Base-by-base conservation (phyloP, 345 rosid species). In the Euphorbia lathyris region DNA sequence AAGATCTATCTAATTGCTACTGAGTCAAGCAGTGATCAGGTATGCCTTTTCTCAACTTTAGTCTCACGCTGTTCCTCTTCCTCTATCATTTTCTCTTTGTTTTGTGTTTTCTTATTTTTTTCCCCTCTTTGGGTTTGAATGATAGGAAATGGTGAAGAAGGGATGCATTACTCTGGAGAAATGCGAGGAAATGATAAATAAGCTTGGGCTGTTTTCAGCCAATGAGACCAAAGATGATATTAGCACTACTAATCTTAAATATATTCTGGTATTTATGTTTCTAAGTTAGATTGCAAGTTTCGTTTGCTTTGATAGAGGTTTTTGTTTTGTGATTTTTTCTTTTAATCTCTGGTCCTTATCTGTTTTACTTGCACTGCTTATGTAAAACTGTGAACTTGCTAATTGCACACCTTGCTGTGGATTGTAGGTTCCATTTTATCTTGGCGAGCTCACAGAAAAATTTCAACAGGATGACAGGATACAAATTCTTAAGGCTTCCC, bases 211-310 rank as follows among this genome's bases (percentile, higher is more conserved):
- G 56, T 96, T 96, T 81, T 92, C 99, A 0, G 52, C 90, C 1
- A 96, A 92, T 45, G 99, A 96, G 82, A 84, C 95, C 22, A 92
- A 86, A 74, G 96, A 96, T 12, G 98, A 96, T 58, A 90, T 92
- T 42, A 79, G 90, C 87, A 92, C 97, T 13, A 27, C 80, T 70
- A 84, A 86, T 84, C 93, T 92, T 79, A 96, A 96, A 80, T 92
- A 88, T 76, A 63, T 90, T 74, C 64, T 96, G 94, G 99, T 94
- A 86, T 72, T 10, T 42, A 27, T 63, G 36, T n/a, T 66, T n/a
- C 22, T 13, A 58, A n/a, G 9, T 4, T n/a, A n/a, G 29, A 8
- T 16, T 6, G 5, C 50, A 17, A 23, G 3, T 16, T n/a, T 22
- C 2, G 3, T 22, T 9, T 40, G 36, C 36, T 10, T 40, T 40